phyloP scores from a whole-genome alignment of 192 early-diverging fungal species.

The Coemansia reversa region DNA sequence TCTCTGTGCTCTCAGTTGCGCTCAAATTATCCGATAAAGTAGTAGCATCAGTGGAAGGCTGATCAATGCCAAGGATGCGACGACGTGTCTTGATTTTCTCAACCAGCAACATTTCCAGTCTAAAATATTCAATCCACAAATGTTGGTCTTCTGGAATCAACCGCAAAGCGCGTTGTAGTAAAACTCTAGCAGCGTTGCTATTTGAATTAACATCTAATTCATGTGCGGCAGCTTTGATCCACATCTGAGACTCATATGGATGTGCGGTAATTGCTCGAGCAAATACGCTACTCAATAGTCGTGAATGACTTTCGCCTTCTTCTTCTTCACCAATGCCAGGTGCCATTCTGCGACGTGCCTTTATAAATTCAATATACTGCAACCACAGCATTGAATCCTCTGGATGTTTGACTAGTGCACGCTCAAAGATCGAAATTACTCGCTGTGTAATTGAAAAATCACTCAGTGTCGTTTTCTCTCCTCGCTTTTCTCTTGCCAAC shows the following conservation, averaged over 20 bases:
- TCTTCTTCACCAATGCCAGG: constrained; percentile 12
- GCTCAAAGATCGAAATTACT: constrained; percentile 78
- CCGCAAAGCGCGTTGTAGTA: constrained; percentile 84
- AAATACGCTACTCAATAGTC: constrained; percentile 70
- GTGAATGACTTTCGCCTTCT: constrained; percentile 38
- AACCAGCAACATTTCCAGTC: constrained; percentile 84
- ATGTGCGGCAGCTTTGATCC: constrained; percentile 88
- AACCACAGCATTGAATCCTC: constrained; percentile 84
- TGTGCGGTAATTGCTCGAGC: constrained; percentile 83
- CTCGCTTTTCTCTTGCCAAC: constrained; percentile 32
- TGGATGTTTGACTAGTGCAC: constrained; percentile 72
- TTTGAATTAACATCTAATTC: constrained; percentile 86
- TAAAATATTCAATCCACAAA: constrained; percentile 94
- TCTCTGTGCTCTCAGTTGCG: constrained; percentile 33
- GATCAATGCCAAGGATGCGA: constrained; percentile 71
- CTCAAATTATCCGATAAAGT: not conserved
- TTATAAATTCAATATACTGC: constrained; percentile 87
- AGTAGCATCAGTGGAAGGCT: constrained; percentile 9
- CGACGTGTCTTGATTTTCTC: constrained; percentile 83
- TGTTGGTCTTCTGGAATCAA: constrained; percentile 68
- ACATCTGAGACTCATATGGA: constrained; percentile 77
- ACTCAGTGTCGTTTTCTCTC: constrained; percentile 57
- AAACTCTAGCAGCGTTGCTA: constrained; percentile 70
- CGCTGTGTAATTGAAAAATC: constrained; percentile 75
- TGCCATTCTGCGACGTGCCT: constrained; percentile 42